Evolutionary conservation across 2,329 filamentous ascomycete genomes (phyloP).

Genomic region (Rutstroemia sp.): DNA sequence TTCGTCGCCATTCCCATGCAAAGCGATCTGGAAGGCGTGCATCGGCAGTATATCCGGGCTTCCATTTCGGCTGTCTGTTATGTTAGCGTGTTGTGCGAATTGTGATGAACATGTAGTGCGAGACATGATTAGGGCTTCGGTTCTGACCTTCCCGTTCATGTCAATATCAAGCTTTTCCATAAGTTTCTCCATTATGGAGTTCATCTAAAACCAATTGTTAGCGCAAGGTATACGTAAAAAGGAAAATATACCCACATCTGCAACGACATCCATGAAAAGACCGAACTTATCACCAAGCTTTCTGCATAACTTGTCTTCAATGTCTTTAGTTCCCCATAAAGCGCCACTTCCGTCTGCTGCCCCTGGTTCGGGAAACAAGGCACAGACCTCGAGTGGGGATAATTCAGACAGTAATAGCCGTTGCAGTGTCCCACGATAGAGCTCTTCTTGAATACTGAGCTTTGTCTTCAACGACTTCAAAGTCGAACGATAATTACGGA

Average conservation of each 20-base stretch:
- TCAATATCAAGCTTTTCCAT: neutral
- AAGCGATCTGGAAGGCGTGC: neutral
- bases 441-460: neutral
- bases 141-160: neutral
- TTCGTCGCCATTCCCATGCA: neutral
- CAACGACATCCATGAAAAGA: neutral
- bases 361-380: neutral
- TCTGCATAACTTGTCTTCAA: neutral
- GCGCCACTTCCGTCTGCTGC: neutral
- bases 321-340: neutral
- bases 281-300: neutral
- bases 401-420: neutral
- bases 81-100: neutral
- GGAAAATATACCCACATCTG: neutral
- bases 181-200: neutral
- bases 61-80: neutral
- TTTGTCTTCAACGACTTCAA: neutral
- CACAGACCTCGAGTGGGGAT: neutral
- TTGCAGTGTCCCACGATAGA: neutral
- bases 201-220: neutral
- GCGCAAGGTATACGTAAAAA: neutral
- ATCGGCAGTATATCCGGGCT: neutral
- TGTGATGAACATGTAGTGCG: too few relatives aligned
- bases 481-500: neutral
- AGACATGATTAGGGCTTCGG: neutral